Conservation (phyloP, 2,329 filamentous ascomycete genomes). For the Pseudogymnoascus sp. region DNA sequence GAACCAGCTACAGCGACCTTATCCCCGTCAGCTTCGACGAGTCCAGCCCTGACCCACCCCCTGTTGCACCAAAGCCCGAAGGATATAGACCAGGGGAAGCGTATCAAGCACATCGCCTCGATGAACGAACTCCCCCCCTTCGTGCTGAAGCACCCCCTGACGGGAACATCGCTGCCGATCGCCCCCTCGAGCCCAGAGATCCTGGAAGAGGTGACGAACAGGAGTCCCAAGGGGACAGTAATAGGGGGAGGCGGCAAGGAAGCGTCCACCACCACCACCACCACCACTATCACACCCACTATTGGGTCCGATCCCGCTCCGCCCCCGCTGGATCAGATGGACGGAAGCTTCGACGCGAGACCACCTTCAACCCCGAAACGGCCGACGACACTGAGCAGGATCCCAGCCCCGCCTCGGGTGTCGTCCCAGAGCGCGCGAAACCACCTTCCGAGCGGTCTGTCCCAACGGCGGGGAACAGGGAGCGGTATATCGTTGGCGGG, state of each 20-base stretch:
- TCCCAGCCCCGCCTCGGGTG: not conserved
- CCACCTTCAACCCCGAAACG: slow-evolving; percentile 9
- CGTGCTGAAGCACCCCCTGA: slow-evolving; percentile 16
- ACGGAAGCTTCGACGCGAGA: slow-evolving; percentile 8
- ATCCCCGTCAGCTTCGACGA: slow-evolving; percentile 31
- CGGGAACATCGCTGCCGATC: slow-evolving; percentile 9
- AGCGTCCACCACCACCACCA: slow-evolving; percentile 33
- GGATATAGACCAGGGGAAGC: slow-evolving; percentile 13
- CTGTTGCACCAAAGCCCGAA: slow-evolving; percentile 23
- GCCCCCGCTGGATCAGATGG: slow-evolving; percentile 14
- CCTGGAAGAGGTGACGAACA: not conserved
- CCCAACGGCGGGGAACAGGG: slow-evolving; percentile 15
- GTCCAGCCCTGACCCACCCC: slow-evolving; percentile 21
- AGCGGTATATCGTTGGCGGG: slow-evolving; percentile 20
- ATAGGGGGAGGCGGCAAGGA: not conserved
- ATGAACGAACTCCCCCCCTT: slow-evolving; percentile 19
- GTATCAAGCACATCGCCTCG: slow-evolving; percentile 12
- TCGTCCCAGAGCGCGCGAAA: slow-evolving; percentile 11
- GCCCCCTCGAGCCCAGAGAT: not conserved
- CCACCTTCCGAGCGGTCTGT: slow-evolving; percentile 13
- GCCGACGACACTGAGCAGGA: slow-evolving; percentile 8
- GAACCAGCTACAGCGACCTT: slow-evolving; percentile 31
- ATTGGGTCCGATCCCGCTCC: slow-evolving; percentile 36
- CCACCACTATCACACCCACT: slow-evolving; percentile 55
- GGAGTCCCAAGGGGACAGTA: not conserved